Evolutionary conservation across 2,329 filamentous ascomycete genomes (phyloP), one percentile per base, ranked within the genome.

Genomic region (Trichoderma polysporum): DNA sequence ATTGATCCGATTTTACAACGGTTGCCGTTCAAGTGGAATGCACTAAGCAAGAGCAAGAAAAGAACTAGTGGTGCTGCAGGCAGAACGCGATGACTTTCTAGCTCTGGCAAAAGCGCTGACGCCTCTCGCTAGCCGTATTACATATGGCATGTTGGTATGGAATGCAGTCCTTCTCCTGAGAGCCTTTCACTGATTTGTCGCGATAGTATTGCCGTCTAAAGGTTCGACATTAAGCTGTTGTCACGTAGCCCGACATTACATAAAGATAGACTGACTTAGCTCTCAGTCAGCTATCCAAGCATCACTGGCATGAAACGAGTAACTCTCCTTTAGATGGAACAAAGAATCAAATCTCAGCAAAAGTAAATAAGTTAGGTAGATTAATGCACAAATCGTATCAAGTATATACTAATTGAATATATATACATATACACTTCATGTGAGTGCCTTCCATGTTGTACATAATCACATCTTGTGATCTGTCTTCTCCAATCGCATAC

Each of bases 401-500:
- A 49, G n/a, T 37, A 60, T 60, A 35, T 49, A 60, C 41, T 5
- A 13, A 60, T 35, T n/a, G 47, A 13, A 33, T 31, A 31, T 41
- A 45, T 45, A 41, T 41, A 45, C 33, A 63, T 41, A 63, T 41
- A 63, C 59, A 63, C 8, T 53, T 53, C 29, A 29, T 61, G 19
- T 31, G 3, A 53, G 25, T 27, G 25, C 59, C 35, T 37, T 39
- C 49, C 35, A 41, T 63, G 9, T 63, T 62, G 59, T 53, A 53
- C 59, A 62, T 52, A 6, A 52, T 53, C 31, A 61, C 58, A 19
- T n/a, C 45, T 39, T 61, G 45, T 61, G 58, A 61, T 29, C 33
- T 12, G 33, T 9, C 4, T 54, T 54, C n/a, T 54, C 13, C 33
- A 9, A 25, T n/a, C 3, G 1, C n/a, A 54, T 19, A 54, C 35